Evolutionary conservation across 768 basidiomycete genomes (phyloP).

Genomic region (Hypholoma sublateritium): DNA sequence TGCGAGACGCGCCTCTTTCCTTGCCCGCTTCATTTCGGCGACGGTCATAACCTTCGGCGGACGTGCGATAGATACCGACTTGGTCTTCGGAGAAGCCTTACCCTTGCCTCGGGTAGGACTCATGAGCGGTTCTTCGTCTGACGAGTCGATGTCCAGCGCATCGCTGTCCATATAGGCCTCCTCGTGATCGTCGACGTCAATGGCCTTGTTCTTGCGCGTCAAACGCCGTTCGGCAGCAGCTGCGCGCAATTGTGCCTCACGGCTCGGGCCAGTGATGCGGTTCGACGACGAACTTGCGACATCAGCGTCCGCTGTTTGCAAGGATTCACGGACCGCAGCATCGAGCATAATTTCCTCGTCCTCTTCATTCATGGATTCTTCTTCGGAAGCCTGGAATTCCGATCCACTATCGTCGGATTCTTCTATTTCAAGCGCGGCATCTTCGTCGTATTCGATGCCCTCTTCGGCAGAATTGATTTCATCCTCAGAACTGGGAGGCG

Average conservation of each 20-base stretch:
- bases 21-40: constrained; percentile 25
- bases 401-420: constrained; percentile 63
- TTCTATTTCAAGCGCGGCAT: constrained; percentile 28
- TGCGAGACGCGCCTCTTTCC: constrained; percentile 20
- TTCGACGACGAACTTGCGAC: constrained; percentile 38
- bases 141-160: constrained; percentile 3
- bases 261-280: constrained; percentile 33
- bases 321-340: constrained; percentile 56
- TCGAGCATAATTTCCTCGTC: constrained; percentile 56
- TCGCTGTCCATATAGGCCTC: too few species aligned
- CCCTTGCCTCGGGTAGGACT: constrained; percentile 28
- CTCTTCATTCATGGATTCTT: constrained; percentile 31
- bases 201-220: constrained; percentile 26
- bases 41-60: constrained; percentile 30
- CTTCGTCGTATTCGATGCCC: constrained; percentile 40
- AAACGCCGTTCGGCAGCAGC: constrained; percentile 57
- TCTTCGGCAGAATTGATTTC: constrained; percentile 33
- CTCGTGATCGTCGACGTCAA: constrained; percentile 33
- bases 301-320: constrained; percentile 29
- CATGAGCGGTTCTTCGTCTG: constrained; percentile 34
- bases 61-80: neutral
- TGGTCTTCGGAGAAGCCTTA: constrained; percentile 24
- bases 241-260: constrained; percentile 43
- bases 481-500: constrained; percentile 25
- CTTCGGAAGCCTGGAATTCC: constrained; percentile 49